Evolutionary conservation across 176 grass and related monocot genomes (phyloP), one percentile per base, ranked within the genome.

Genomic region (Juncus effusus): DNA sequence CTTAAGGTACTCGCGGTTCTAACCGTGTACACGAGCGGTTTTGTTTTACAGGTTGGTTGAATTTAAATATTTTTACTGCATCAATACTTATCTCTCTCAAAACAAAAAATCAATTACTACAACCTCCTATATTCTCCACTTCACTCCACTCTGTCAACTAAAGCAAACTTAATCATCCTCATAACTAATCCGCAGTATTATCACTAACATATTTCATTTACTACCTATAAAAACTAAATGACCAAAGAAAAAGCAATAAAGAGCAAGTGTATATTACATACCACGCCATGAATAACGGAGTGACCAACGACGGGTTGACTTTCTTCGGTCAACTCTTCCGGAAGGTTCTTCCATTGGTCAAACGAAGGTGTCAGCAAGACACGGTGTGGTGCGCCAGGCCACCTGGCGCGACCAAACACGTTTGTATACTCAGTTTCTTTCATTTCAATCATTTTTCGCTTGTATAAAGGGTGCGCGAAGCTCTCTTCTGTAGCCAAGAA

Each of bases 391-490:
- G 85, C 94, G 64, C 38, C 83, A 74, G 88, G 83, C 94, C 94
- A 97, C 77, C 94, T 97, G 74, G 85, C 85, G 63, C 83, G 88
- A 58, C 94, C 85, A 0, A 86, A 99, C 5, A 87, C 52, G 73
- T 87, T 76, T 54, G 94, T 93, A 51, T 93, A 84, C 50, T 74
- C 78, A 3, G 94, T 93, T 57, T 14, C 54, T 42, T 72, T 78
- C 62, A 89, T 86, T 58, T 99, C 69, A 0, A 93, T 67, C 42
- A 99, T 50, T 56, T 76, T 93, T 79, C 92, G 70, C 61, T 97
- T 97, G 66, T 99, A 99, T 59, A 84, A 16, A 14, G 85, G 88
- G 60, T 93, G 88, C 0, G 83, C 88, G 70, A 87, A 93, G 72
- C 94, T 93, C 84, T 99, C 88, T 62, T 54, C 50, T 0, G 82